Percentiles rank a stretch among this genome's conserved stretches.
Conservation (phyloP, 768 basidiomycete species). For the Russula virescens region DNA sequence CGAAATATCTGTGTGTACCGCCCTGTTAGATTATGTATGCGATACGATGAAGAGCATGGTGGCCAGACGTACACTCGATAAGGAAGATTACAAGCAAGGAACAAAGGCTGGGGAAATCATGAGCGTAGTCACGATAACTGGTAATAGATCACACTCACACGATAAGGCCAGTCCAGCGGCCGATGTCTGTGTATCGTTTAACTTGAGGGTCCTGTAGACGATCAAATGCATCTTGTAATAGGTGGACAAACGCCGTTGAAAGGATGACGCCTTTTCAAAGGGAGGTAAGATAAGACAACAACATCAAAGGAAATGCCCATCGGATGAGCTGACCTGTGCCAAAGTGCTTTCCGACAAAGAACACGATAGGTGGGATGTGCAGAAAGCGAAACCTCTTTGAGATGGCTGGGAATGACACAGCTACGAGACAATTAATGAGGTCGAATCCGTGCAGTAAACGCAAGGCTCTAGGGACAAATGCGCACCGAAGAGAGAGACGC, state of each 20-base stretch:
- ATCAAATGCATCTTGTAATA: constrained; percentile 71
- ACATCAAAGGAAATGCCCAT: background rate
- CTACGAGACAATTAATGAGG: constrained; percentile 29
- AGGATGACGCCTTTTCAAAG: constrained; percentile 60
- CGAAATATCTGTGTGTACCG: constrained; percentile 49
- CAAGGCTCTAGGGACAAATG: background rate
- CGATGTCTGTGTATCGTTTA: constrained; percentile 38
- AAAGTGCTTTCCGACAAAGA: constrained; percentile 86
- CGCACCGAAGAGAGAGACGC: constrained; percentile 59
- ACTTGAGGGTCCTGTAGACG: constrained; percentile 46
- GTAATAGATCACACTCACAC: constrained; percentile 47
- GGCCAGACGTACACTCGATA: constrained; percentile 58
- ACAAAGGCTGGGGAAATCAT: constrained; percentile 39
- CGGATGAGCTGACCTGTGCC: constrained; percentile 42
- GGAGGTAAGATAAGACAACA: background rate
- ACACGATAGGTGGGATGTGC: constrained; percentile 59
- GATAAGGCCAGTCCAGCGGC: constrained; percentile 60
- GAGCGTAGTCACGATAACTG: background rate
- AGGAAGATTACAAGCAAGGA: constrained; percentile 70
- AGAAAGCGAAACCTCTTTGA: constrained; percentile 50
- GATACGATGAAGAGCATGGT: background rate
- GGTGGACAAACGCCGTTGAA: constrained; percentile 77
- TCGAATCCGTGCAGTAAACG: background rate
- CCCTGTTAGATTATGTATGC: background rate
- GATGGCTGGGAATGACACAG: constrained; percentile 68